These are phyloP conservation scores for Pleurostoma richardsiae DNA, from an alignment of 2,329 filamentous ascomycete species.

Conservation along the genomic window DNA sequence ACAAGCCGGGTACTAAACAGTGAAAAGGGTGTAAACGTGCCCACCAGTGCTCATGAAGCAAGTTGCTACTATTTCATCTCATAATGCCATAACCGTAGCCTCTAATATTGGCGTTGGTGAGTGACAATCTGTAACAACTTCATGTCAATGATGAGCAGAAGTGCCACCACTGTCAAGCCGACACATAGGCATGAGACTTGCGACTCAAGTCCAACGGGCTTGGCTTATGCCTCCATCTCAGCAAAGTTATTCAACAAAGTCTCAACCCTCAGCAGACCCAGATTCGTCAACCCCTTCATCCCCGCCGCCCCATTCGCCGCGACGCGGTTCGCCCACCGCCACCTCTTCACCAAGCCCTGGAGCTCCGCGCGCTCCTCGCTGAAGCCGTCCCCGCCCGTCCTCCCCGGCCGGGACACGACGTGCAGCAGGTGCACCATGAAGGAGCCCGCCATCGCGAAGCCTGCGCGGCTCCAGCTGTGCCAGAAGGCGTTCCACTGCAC, in stretches of 20 bases:
- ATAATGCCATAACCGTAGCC: too few species aligned
- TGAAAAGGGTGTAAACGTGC: too few species aligned
- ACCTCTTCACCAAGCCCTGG: conserved; percentile 9
- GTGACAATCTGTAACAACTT: too few species aligned
- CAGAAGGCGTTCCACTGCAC: conserved; percentile 13
- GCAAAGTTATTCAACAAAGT: not conserved
- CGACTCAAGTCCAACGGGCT: too few species aligned
- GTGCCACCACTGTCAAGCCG: too few species aligned
- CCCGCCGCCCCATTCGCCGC: conserved; percentile 8
- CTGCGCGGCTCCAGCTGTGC: conserved; percentile 13
- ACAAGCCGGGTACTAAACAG: too few species aligned
- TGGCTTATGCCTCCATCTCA: too few species aligned
- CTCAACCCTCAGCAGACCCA: conserved; percentile 10
- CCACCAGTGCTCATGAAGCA: too few species aligned
- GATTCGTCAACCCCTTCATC: conserved; percentile 11
- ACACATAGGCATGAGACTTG: too few species aligned
- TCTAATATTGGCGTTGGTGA: too few species aligned
- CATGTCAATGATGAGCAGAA: too few species aligned
- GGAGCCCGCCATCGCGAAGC: conserved; percentile 11
- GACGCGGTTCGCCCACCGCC: conserved; percentile 10
- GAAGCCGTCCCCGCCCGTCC: not conserved
- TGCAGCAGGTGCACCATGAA: conserved; percentile 11
- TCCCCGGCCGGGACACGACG: not conserved
- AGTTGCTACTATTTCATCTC: too few species aligned
- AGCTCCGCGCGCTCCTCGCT: conserved; percentile 6